Percentiles rank a stretch among this genome's conserved stretches.
Conservation (phyloP, 2,329 filamentous ascomycete genomes). For the Hypocrella siamensis region DNA sequence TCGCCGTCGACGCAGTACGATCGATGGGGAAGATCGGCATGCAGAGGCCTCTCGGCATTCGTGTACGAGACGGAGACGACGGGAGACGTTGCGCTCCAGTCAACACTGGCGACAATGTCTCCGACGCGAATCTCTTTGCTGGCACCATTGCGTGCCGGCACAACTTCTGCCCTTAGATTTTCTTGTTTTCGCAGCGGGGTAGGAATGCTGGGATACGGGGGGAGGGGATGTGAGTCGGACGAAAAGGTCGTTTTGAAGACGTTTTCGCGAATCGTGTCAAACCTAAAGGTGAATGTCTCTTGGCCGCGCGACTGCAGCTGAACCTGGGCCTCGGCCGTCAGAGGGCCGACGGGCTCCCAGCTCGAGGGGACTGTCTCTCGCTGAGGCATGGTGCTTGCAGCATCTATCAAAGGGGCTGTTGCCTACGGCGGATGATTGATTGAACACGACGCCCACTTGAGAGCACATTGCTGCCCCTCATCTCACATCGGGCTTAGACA, state of each 20-base stretch:
- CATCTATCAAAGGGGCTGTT: too few relatives aligned
- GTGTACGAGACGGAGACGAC: constrained; percentile 38
- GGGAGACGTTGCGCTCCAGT: constrained; percentile 39
- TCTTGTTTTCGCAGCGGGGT: constrained; percentile 16
- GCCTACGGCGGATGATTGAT: too few relatives aligned
- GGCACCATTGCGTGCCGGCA: not conserved
- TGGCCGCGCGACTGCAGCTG: constrained; percentile 10
- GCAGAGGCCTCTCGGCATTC: constrained; percentile 31
- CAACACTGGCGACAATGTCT: constrained; percentile 35
- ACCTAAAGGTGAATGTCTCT: constrained; percentile 37
- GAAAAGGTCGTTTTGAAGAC: constrained; percentile 55
- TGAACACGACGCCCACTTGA: too few relatives aligned
- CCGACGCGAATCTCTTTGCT: constrained; percentile 29
- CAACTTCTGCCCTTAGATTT: constrained; percentile 3
- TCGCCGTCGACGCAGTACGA: constrained; percentile 48
- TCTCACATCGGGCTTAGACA: too few relatives aligned
- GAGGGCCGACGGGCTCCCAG: constrained; percentile 17
- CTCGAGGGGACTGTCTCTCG: constrained; percentile 12
- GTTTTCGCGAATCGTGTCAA: constrained; percentile 45
- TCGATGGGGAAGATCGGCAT: constrained; percentile 46
- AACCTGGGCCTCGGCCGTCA: constrained; percentile 5
- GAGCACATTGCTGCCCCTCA: too few relatives aligned
- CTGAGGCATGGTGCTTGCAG: constrained; percentile 13
- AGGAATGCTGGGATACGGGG: constrained; percentile 46
- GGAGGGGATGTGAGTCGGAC: constrained; percentile 43